These are phyloP conservation scores for Penicillium daleae DNA, from an alignment of 495 filamentous ascomycete genomes.

Conservation along the genomic window DNA sequence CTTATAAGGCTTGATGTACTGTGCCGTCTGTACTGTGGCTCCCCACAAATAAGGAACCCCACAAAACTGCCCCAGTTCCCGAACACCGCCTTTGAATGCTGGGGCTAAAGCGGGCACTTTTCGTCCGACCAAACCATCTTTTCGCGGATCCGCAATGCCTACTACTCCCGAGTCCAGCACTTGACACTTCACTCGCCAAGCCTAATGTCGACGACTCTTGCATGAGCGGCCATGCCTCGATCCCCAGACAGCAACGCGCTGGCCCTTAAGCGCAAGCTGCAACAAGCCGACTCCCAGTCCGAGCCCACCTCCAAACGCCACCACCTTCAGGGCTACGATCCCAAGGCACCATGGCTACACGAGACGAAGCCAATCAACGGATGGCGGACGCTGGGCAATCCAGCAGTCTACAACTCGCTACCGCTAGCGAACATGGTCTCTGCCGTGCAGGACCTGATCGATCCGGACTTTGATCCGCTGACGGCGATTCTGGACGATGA, in stretches of 20 bases:
- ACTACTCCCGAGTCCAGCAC: background rate
- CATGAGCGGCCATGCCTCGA: conserved; percentile 26
- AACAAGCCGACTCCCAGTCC: conserved; percentile 26
- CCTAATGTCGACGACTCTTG: conserved; percentile 15
- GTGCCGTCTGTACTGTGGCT: too few species aligned
- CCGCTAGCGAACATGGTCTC: conserved; percentile 49
- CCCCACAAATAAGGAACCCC: background rate
- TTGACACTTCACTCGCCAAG: background rate
- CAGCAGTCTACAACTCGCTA: conserved; percentile 34
- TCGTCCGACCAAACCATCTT: conserved; percentile 7
- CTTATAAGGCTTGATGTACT: too few species aligned
- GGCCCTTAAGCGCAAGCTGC: conserved; percentile 37
- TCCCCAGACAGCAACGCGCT: conserved; percentile 22
- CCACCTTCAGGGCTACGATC: conserved; percentile 38
- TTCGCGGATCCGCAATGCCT: conserved; percentile 5
- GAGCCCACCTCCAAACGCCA: conserved; percentile 31
- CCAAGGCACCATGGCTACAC: conserved; percentile 43
- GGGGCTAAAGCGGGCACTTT: conserved; percentile 1
- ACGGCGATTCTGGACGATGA: conserved; percentile 48
- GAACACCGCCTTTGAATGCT: conserved; percentile 38
- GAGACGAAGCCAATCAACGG: conserved; percentile 32
- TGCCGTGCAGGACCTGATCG: conserved; percentile 47
- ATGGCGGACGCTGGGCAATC: conserved; percentile 38
- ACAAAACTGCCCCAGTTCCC: conserved; percentile 20
- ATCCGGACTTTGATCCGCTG: conserved; percentile 51